Conservation (phyloP, 1,139 yeast genomes). For the Hanseniaspora sp. region DNA sequence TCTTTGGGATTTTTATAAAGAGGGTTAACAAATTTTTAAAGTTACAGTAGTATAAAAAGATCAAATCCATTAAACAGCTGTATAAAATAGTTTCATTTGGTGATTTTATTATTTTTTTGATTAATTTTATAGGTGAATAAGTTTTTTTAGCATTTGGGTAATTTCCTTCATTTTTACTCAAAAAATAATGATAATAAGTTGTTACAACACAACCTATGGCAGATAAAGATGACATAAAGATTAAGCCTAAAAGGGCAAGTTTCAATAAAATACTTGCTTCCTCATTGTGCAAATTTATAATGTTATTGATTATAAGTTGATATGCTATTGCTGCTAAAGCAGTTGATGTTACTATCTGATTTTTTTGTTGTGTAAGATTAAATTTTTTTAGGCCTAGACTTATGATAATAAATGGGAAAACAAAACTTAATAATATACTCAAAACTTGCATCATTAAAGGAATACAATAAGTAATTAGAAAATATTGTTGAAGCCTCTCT, state of each 20-base stretch:
- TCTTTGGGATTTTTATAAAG: constrained; percentile 12
- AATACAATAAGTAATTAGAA: constrained; percentile 1
- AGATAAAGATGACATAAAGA: constrained; percentile 12
- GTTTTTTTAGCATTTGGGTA: neutral
- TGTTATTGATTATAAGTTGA: constrained; percentile 7
- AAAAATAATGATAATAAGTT: constrained; percentile 10
- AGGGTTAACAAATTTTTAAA: constrained; percentile 11
- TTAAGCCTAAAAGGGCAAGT: constrained; percentile 4
- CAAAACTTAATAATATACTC: constrained; percentile 1
- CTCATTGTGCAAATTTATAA: constrained; percentile 1
- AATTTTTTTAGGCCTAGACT: constrained; percentile 6
- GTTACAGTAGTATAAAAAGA: constrained; percentile 14
- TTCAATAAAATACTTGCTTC: constrained; percentile 6
- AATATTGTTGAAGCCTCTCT: neutral
- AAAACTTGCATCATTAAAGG: constrained; percentile 4
- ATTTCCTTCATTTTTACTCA: neutral
- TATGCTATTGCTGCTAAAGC: neutral
- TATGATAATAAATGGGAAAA: constrained; percentile 10
- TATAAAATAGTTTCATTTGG: neutral
- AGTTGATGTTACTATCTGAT: neutral
- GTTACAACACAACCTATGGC: constrained; percentile 14
- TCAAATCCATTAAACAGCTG: neutral
- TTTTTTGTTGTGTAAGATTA: neutral
- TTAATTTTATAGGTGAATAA: neutral
- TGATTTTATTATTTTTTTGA: neutral